A percentile compares a stretch with the other conserved stretches of the same genome.
Evolutionary conservation across 192 early-diverging fungal species (phyloP).

Genomic region (Rhizophagus sp.): DNA sequence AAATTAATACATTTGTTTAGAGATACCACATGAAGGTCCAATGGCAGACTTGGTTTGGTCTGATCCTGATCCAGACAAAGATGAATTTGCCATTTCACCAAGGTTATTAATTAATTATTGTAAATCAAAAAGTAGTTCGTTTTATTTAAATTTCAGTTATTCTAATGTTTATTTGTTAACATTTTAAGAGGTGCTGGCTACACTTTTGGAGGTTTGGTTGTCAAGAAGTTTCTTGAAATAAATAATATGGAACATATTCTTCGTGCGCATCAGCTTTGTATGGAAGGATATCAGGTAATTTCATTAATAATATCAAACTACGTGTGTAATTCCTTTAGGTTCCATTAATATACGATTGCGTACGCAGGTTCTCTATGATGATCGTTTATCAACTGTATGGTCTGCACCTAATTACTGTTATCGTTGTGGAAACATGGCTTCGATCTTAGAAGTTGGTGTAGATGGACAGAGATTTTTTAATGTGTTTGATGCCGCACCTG

Average conservation of each 20-base stretch:
- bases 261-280: constrained; percentile 86
- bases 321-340: constrained; percentile 21
- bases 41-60: constrained; percentile 96
- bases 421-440: constrained; percentile 83
- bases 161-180: background rate
- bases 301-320: constrained; percentile 2
- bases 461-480: constrained; percentile 81
- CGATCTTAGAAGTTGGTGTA: constrained; percentile 76
- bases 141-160: background rate
- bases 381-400: constrained; percentile 86
- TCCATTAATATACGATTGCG: background rate
- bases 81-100: constrained; percentile 82
- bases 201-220: constrained; percentile 79
- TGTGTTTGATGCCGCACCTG: constrained; percentile 86
- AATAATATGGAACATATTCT: constrained; percentile 82
- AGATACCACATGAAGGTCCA: constrained; percentile 93
- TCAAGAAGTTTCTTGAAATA: constrained; percentile 73
- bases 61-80: constrained; percentile 74
- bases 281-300: constrained; percentile 77
- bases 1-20: constrained; percentile 39
- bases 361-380: constrained; percentile 77
- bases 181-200: constrained; percentile 79
- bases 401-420: constrained; percentile 87
- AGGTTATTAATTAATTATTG: constrained; percentile 37
- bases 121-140: background rate